Base-by-base conservation (phyloP, 1,284 basidiomycete genomes). In the Heterobasidion irregulare region DNA sequence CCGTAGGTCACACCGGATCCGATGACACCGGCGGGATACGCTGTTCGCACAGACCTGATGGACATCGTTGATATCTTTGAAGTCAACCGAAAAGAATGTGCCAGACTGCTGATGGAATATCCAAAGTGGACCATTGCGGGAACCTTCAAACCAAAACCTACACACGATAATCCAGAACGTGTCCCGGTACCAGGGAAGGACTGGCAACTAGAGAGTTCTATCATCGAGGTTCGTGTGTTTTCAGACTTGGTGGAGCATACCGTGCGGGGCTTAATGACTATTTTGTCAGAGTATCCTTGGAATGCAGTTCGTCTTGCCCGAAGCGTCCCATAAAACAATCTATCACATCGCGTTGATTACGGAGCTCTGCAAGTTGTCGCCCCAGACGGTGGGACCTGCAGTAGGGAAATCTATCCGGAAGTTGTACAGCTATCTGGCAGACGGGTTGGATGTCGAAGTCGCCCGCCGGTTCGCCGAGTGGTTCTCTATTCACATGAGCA, bases 401-500 rank as follows among this genome's bases (percentile, higher is more conserved):
- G 91, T 99, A 10, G 97, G 97, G 53, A 93, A 97, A 67, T 92
- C 90, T 2, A 94, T 98, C 61, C 82, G 97, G 52, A 89, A 87
- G 64, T 70, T 98, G 13, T 99, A 97, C 66, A 72, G 70, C 12
- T 69, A 79, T 12, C 75, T 96, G n/a, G 76, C 78, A 1, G 88
- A 93, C 47, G 89, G 89, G 0, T 75, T 98, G 41, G 95, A 98
- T 61, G 83, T 90, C 4, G 95, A 97, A 63, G 74, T 92, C 48
- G 77, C 88, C 0, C 78, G 85, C 55, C 77, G 93, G 18, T 89
- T 94, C 57, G 83, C 91, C 0, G 94, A 97, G 62, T 99, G 97
- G 97, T 98, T 98, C 65, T 83, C 92, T 6, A 80, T 92, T 2
- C 97, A 99, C 65, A 89, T 99, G 80, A 94, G 91, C 63, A 99